phyloP scores from a whole-genome alignment of 805 yeast species.

The Clavispora asparagi region DNA sequence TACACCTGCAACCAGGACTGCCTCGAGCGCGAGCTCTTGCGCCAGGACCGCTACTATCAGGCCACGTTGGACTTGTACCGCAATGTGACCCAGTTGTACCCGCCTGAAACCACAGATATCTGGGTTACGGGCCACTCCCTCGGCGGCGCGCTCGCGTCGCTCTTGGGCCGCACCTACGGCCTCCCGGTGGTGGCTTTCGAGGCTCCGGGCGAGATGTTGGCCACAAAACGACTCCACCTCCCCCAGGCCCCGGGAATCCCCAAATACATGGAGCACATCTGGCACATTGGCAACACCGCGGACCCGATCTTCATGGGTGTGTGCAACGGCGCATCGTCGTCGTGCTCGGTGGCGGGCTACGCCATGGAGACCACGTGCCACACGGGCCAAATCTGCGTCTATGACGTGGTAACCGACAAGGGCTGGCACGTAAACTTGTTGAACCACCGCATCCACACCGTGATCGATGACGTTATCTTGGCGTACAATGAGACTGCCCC shows the following conservation, averaged over 20 bases:
- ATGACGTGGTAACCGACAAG: constrained; percentile 81
- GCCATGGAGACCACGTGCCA: constrained; percentile 98
- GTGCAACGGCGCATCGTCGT: constrained; percentile 87
- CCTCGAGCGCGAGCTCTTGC: constrained; percentile 66
- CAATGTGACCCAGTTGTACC: constrained; percentile 63
- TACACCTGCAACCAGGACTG: constrained; percentile 89
- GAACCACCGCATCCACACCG: constrained; percentile 87
- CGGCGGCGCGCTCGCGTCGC: constrained; percentile 81
- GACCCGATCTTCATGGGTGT: constrained; percentile 97
- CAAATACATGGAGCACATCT: constrained; percentile 68
- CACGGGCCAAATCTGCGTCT: constrained; percentile 79
- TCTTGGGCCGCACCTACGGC: constrained; percentile 86
- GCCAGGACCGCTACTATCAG: constrained; percentile 76
- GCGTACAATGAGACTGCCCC: constrained; percentile 72
- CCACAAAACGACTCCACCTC: constrained; percentile 77
- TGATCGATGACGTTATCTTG: constrained; percentile 72
- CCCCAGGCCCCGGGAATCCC: constrained; percentile 94
- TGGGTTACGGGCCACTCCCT: constrained; percentile 96
- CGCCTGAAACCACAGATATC: constrained; percentile 53
- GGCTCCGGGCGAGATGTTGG: constrained; percentile 87
- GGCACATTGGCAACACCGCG: constrained; percentile 96
- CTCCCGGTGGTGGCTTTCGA: constrained; percentile 86
- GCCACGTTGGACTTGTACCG: constrained; percentile 74
- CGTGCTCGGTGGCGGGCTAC: constrained; percentile 89
- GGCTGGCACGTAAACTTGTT: constrained; percentile 90